Conservation (phyloP, 805 yeast species). For the Saccharomycopsis amapae region DNA sequence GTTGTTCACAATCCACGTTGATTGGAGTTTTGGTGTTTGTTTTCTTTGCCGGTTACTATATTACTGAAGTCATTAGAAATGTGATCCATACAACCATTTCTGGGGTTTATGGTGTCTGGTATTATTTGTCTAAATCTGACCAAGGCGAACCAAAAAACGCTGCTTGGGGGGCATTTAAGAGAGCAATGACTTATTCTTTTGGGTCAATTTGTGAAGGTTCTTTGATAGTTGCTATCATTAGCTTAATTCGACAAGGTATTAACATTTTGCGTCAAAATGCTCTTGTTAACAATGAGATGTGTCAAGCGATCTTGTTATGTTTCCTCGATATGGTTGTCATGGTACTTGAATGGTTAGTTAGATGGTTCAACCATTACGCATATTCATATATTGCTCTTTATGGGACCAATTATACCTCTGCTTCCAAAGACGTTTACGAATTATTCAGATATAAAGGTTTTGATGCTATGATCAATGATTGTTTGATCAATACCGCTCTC, state of each 20-base stretch:
- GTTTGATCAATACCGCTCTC: slow-evolving; percentile 70
- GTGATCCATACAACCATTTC: slow-evolving; percentile 74
- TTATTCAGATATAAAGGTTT: slow-evolving; percentile 72
- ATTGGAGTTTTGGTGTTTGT: slow-evolving; percentile 66
- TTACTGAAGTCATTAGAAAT: slow-evolving; percentile 76
- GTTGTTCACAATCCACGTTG: slow-evolving; percentile 52
- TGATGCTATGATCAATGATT: slow-evolving; percentile 79
- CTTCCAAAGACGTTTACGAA: slow-evolving; percentile 79
- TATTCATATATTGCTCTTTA: slow-evolving; percentile 81
- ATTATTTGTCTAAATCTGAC: slow-evolving; percentile 66
- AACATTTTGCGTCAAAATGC: slow-evolving; percentile 46
- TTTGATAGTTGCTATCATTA: slow-evolving; percentile 62
- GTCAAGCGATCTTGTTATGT: slow-evolving; percentile 46
- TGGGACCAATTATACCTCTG: slow-evolving; percentile 66
- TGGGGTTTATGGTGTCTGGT: slow-evolving; percentile 90
- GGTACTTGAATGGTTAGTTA: slow-evolving; percentile 68
- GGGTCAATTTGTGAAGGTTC: slow-evolving; percentile 90
- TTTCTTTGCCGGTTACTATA: slow-evolving; percentile 76
- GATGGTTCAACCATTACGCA: slow-evolving; percentile 87
- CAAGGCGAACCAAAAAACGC: slow-evolving; percentile 76
- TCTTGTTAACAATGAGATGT: slow-evolving; percentile 42
- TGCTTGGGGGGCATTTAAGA: slow-evolving; percentile 69
- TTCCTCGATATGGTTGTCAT: slow-evolving; percentile 54
- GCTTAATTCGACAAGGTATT: slow-evolving; percentile 52
- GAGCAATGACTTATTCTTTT: slow-evolving; percentile 79